Evolutionary conservation across 2,329 filamentous ascomycete species (phyloP), one percentile per base, ranked within the genome.

Genomic region (Paecilomyces sp.): DNA sequence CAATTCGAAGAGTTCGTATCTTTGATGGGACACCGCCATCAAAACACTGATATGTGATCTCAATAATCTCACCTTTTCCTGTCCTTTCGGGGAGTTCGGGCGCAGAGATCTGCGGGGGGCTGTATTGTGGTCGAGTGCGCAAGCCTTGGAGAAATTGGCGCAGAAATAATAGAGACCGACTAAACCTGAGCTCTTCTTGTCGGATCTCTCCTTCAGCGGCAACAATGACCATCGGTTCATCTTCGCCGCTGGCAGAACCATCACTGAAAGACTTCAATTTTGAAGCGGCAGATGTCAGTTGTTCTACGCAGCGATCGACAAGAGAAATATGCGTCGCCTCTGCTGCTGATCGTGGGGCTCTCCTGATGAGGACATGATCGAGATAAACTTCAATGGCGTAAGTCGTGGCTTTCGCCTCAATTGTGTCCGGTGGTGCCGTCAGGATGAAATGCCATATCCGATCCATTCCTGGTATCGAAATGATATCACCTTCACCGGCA

Each of bases 371-470:
- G 6, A 61, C 62, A 59, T 79, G 75, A 59, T 85, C 80, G 34
- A 94, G 79, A 68, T 94, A 96, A 12, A 91, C 80, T 25, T 87
- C 82, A 25, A 92, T 90, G 3, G 96, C 84, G 24, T 86, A 85
- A 56, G 80, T 81, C 31, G 89, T 91, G 1, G 90, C 88, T 57
- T 81, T 76, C 22, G 82, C 81, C 64, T 90, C 90, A 55, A 95
- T 86, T 0, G 81, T 83, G 41, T 82, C 78, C 41, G 83, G 79
- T 4, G 86, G 85, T 1, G 89, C 86, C 15, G 84, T 87, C 57
- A 96, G 77, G 34, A 93, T 85, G 66, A 96, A 85, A 25, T 86
- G 85, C 92, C 92, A 96, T n/a, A 96, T 78, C 60, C 92, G 83
- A 65, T 94, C 89, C 63, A 80, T 78, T 6, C 80, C 80, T 3